Percentiles rank a stretch among this genome's conserved stretches.
These are phyloP conservation scores for Mycena amicta DNA, from an alignment of 768 basidiomycete species.

Conservation along the genomic window DNA sequence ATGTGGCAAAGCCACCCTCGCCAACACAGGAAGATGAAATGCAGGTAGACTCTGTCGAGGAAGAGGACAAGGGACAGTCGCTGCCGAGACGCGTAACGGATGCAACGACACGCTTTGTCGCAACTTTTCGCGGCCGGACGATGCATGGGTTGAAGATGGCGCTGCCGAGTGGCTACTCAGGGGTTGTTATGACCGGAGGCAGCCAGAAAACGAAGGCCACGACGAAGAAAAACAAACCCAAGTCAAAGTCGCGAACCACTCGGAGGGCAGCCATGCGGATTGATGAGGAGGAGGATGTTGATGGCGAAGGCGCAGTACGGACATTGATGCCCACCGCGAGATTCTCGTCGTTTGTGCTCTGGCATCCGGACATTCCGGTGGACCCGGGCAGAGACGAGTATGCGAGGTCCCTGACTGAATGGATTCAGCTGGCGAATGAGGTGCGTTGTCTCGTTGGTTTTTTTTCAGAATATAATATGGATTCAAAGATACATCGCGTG, in stretches of 20 bases:
- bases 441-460: constrained; percentile 39
- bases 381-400: constrained; percentile 77
- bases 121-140: constrained; percentile 76
- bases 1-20: constrained; percentile 28
- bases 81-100: constrained; percentile 28
- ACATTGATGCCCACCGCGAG: constrained; percentile 49
- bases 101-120: constrained; percentile 46
- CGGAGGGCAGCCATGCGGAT: constrained; percentile 29
- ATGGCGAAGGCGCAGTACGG: constrained; percentile 29
- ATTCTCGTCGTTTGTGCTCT: constrained; percentile 72
- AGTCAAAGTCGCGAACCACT: constrained; percentile 24
- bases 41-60: neutral
- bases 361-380: constrained; percentile 73
- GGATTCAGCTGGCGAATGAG: constrained; percentile 65
- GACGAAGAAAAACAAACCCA: constrained; percentile 16
- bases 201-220: constrained; percentile 8
- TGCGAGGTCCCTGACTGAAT: constrained; percentile 65
- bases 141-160: constrained; percentile 66
- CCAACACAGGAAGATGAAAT: constrained; percentile 10
- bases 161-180: constrained; percentile 68
- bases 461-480: constrained; percentile 26
- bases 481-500: neutral
- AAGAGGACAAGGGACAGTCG: neutral
- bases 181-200: constrained; percentile 56
- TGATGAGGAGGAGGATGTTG: constrained; percentile 28